Conservation (phyloP, 1,139 yeast species). For the Yamadazyma diddensiae region DNA sequence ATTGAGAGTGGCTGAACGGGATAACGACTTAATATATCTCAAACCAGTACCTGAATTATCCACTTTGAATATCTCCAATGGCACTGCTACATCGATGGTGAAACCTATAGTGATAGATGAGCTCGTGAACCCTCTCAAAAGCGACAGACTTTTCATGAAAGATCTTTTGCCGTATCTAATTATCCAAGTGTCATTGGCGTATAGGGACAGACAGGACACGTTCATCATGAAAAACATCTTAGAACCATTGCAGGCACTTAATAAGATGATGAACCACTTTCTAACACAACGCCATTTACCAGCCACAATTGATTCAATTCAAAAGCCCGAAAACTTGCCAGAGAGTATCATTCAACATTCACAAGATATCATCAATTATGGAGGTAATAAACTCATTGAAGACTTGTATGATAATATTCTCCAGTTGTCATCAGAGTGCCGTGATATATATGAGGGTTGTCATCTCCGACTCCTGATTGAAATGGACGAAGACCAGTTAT, state of each 20-base stretch:
- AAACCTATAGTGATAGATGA: slow-evolving; percentile 41
- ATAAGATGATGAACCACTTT: slow-evolving; percentile 44
- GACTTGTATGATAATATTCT: slow-evolving; percentile 45
- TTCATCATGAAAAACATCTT: slow-evolving; percentile 51
- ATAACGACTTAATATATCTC: slow-evolving; percentile 76
- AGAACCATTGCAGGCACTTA: slow-evolving; percentile 51
- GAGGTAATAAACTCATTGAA: slow-evolving; percentile 49
- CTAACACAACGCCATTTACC: slow-evolving; percentile 51
- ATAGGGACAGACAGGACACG: slow-evolving; percentile 59
- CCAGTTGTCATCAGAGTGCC: slow-evolving; percentile 37
- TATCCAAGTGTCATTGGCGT: slow-evolving; percentile 67
- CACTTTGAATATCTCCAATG: slow-evolving; percentile 29
- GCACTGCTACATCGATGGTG: slow-evolving; percentile 56
- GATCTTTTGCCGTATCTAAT: slow-evolving; percentile 65
- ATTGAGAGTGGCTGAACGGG: slow-evolving; percentile 62
- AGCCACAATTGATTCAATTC: slow-evolving; percentile 61
- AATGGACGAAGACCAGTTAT: slow-evolving; percentile 50
- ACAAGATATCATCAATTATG: slow-evolving; percentile 50
- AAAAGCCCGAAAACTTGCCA: slow-evolving; percentile 64
- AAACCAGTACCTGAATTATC: slow-evolving; percentile 54
- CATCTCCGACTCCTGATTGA: slow-evolving; percentile 49
- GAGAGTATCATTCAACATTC: slow-evolving; percentile 52
- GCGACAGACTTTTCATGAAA: slow-evolving; percentile 40
- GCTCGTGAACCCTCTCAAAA: slow-evolving; percentile 17
- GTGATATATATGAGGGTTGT: slow-evolving; percentile 42